A percentile compares a stretch with the other conserved stretches of the same genome.
phyloP scores from a whole-genome alignment of 306 rosid genomes.

The Cotoneaster glaucophyllus region DNA sequence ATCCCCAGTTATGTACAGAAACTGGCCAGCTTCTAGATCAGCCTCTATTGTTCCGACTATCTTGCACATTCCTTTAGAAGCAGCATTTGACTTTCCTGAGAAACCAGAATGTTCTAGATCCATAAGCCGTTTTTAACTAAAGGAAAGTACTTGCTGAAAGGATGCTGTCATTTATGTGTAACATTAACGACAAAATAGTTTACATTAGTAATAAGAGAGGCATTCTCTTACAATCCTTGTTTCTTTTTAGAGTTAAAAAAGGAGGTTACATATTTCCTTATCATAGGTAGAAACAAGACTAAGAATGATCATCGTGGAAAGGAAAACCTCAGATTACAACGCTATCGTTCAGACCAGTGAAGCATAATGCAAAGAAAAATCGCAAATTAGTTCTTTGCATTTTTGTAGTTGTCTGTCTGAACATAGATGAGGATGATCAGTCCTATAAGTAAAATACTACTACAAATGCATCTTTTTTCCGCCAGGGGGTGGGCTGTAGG shows the following conservation, averaged over 20 bases:
- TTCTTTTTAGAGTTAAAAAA: background rate
- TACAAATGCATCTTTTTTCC: too few species aligned
- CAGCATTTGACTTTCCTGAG: constrained; percentile 47
- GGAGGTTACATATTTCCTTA: background rate
- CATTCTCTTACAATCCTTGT: background rate
- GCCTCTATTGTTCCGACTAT: constrained; percentile 75
- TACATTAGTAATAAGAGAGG: background rate
- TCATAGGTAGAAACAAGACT: background rate
- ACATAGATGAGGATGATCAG: too few species aligned
- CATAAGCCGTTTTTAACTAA: constrained; percentile 35
- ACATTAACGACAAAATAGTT: background rate
- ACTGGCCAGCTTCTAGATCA: constrained; percentile 71
- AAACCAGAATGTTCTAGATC: constrained; percentile 29
- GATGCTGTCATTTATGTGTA: background rate
- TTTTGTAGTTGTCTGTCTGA: too few species aligned
- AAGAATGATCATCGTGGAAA: too few species aligned
- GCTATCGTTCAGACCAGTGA: too few species aligned
- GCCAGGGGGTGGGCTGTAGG: too few species aligned
- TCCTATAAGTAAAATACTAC: too few species aligned
- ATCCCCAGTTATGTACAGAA: constrained; percentile 80
- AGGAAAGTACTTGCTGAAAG: constrained; percentile 10
- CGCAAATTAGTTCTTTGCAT: too few species aligned
- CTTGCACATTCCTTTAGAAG: constrained; percentile 48
- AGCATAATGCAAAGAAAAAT: too few species aligned
- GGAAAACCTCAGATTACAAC: too few species aligned